Percentiles rank a stretch among this genome's conserved stretches.
Conservation (phyloP, 2,329 filamentous ascomycete species). For the Sphaceloma murrayae region DNA sequence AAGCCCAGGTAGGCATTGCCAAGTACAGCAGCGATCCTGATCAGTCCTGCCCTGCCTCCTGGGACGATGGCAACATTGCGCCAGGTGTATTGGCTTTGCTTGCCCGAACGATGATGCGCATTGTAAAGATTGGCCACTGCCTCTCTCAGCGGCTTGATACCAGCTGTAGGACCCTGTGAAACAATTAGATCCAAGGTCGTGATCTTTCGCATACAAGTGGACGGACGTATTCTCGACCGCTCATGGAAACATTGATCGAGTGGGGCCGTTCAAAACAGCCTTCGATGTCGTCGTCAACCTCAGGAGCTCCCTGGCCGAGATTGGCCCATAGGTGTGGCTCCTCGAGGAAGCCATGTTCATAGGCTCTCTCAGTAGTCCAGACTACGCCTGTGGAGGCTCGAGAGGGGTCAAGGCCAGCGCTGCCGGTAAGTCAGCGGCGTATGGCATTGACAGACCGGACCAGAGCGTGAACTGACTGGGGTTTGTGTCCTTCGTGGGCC, state of each 20-base stretch:
- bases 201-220: conserved; percentile 25
- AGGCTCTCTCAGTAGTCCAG: conserved; percentile 81
- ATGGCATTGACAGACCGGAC: conserved; percentile 32
- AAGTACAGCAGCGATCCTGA: conserved; percentile 86
- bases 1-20: conserved; percentile 78
- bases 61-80: conserved; percentile 97
- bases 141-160: conserved; percentile 80
- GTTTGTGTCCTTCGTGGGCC: conserved; percentile 78
- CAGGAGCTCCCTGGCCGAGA: conserved; percentile 83
- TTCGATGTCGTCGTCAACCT: conserved; percentile 77
- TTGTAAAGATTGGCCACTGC: conserved; percentile 92
- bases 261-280: conserved; percentile 79
- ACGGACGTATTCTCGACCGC: conserved; percentile 65
- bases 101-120: conserved; percentile 77
- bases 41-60: conserved; percentile 82
- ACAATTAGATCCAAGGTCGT: background rate
- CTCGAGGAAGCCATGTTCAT: conserved; percentile 77
- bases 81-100: conserved; percentile 85
- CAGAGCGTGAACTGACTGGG: conserved; percentile 54
- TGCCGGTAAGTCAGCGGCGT: conserved; percentile 36
- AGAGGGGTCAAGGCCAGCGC: conserved; percentile 81
- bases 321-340: conserved; percentile 82
- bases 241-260: conserved; percentile 65
- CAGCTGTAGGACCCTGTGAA: conserved; percentile 63
- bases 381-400: conserved; percentile 88